A percentile compares a stretch with the other conserved stretches of the same genome.
These are phyloP conservation scores for Dictyostelium purpureum DNA, from an alignment of 78 protist genomes.

Conservation along the genomic window DNA sequence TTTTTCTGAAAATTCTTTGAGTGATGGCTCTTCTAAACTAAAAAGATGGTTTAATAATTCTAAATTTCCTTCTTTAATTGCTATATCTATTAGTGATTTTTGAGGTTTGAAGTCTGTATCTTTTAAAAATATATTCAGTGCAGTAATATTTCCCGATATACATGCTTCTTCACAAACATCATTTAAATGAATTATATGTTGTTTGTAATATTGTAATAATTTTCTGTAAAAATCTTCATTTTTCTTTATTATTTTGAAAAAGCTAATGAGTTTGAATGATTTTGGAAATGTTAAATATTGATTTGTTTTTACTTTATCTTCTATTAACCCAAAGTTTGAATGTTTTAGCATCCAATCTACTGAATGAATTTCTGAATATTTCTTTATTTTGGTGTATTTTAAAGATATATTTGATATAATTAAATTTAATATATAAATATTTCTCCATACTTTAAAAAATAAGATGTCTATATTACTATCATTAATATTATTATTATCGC, in stretches of 20 bases:
- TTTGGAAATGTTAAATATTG: neutral
- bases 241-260: neutral
- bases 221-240: neutral
- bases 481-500: no score
- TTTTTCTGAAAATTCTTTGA: conserved; percentile 9
- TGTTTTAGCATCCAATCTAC: neutral
- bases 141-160: neutral
- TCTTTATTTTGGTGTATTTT: neutral
- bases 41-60: neutral
- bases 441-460: neutral
- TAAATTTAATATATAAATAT: neutral
- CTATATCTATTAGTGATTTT: neutral
- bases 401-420: neutral
- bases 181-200: neutral
- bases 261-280: neutral
- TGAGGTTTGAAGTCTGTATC: neutral
- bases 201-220: neutral
- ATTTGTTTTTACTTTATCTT: neutral
- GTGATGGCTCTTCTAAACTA: neutral
- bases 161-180: neutral
- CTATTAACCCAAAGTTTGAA: neutral
- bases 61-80: neutral
- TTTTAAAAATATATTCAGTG: neutral
- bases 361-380: neutral
- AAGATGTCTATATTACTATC: neutral